Evolutionary conservation across 495 filamentous ascomycete genomes (phyloP).

Genomic region (Cercophora sp.): DNA sequence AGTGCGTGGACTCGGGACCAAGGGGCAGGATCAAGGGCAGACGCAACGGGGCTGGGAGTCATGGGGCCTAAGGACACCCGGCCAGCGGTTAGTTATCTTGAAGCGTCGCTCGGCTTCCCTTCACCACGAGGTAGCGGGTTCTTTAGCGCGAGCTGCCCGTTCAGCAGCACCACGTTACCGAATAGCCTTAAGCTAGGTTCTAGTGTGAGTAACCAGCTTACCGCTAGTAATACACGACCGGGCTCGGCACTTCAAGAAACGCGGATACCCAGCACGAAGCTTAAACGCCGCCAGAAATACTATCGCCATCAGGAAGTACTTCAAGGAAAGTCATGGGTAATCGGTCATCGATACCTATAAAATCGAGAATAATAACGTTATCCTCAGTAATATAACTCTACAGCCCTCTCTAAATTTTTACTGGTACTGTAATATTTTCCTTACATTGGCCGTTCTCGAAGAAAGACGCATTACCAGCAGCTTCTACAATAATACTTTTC

Average conservation of each 20-base stretch:
- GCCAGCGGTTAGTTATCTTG: conserved; percentile 4
- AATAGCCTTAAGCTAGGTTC: not conserved
- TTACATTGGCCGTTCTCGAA: not conserved
- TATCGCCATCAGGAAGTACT: not conserved
- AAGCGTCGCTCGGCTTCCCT: conserved; percentile 1
- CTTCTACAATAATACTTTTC: conserved; percentile 4
- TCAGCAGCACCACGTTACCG: not conserved
- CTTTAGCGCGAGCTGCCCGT: conserved; percentile 5
- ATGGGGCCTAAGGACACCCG: conserved; percentile 3
- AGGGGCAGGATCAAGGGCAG: no score
- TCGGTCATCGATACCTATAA: not conserved
- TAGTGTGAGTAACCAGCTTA: conserved; percentile 1
- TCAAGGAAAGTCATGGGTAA: not conserved
- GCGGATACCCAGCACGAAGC: not conserved
- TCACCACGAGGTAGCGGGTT: not conserved
- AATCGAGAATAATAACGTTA: not conserved
- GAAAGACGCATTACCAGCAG: conserved; percentile 4
- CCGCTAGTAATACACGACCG: not conserved
- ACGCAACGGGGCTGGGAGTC: not conserved
- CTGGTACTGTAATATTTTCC: conserved; percentile 5
- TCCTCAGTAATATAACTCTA: conserved; percentile 1
- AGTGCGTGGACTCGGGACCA: no score
- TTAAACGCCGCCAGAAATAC: not conserved
- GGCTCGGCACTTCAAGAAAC: not conserved
- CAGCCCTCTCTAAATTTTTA: conserved; percentile 5